Percentiles rank a stretch among this genome's conserved stretches.
Evolutionary conservation across 306 rosid genomes (phyloP).

Genomic region (Comarum palustre): DNA sequence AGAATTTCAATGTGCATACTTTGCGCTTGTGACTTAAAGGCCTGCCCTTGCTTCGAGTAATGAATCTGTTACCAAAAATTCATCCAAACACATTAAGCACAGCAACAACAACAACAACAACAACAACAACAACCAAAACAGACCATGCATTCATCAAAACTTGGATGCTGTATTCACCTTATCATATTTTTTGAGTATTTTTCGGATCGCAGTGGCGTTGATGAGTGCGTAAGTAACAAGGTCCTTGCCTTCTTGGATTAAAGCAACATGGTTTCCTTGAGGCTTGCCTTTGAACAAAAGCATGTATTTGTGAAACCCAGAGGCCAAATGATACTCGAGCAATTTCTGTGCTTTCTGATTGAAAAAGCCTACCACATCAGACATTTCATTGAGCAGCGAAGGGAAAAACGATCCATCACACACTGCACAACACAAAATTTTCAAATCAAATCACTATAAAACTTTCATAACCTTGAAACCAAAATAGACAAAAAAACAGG

Average conservation of each 20-base stretch:
- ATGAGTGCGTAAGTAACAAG: slow-evolving; percentile 84
- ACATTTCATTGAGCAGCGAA: slow-evolving; percentile 84
- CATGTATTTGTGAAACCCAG: slow-evolving; percentile 72
- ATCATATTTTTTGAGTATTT: slow-evolving; percentile 87
- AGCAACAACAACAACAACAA: background rate
- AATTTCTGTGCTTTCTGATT: slow-evolving; percentile 80
- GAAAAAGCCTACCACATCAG: slow-evolving; percentile 68
- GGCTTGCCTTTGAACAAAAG: slow-evolving; percentile 65
- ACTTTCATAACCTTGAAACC: no score
- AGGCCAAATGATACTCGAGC: slow-evolving; percentile 73
- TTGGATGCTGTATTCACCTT: slow-evolving; percentile 45
- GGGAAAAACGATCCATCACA: slow-evolving; percentile 96
- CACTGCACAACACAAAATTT: slow-evolving; percentile 36
- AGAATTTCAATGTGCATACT: slow-evolving; percentile 84
- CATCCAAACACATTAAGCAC: slow-evolving; percentile 4
- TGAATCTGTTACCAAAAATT: slow-evolving; percentile 55
- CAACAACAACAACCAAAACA: background rate
- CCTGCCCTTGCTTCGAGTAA: slow-evolving; percentile 87
- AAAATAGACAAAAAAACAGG: background rate
- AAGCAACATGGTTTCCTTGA: slow-evolving; percentile 39
- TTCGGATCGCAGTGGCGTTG: slow-evolving; percentile 73
- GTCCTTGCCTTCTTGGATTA: slow-evolving; percentile 76
- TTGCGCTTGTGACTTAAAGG: slow-evolving; percentile 77
- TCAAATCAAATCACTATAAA: background rate
- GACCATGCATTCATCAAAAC: slow-evolving; percentile 12